These are phyloP conservation scores for Fusarium solani-melongenae DNA, from an alignment of 2,329 filamentous ascomycete species.

Conservation along the genomic window DNA sequence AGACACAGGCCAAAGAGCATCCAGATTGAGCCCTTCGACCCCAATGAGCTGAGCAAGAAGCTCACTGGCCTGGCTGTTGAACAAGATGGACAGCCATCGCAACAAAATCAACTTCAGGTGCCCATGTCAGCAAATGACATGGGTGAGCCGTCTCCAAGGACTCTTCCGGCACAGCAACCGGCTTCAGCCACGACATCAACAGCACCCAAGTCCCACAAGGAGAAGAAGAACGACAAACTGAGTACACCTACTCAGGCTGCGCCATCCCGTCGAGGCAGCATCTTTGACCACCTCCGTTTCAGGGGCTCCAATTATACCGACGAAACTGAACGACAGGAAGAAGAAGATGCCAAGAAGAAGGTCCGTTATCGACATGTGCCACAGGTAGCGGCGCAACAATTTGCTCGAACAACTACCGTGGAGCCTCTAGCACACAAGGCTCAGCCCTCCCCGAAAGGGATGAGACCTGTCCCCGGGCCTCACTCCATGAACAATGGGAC, in stretches of 20 bases:
- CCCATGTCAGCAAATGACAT: constrained; percentile 19
- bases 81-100: constrained; percentile 51
- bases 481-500: constrained; percentile 37
- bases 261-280: constrained; percentile 31
- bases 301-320: constrained; percentile 41
- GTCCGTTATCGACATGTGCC: constrained; percentile 62
- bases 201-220: constrained; percentile 17
- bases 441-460: constrained; percentile 56
- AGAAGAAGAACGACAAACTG: constrained; percentile 20
- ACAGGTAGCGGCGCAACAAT: constrained; percentile 65
- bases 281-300: constrained; percentile 39
- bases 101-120: constrained; percentile 35
- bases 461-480: constrained; percentile 44
- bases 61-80: constrained; percentile 63
- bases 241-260: constrained; percentile 5
- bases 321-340: constrained; percentile 32
- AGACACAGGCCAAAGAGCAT: constrained; percentile 39
- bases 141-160: constrained; percentile 19
- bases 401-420: constrained; percentile 63
- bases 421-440: constrained; percentile 48
- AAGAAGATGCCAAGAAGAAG: constrained; percentile 20
- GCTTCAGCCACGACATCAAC: constrained; percentile 3
- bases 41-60: constrained; percentile 65
- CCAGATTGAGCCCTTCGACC: constrained; percentile 57
- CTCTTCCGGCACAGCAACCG: not conserved